These are phyloP conservation scores for Ambrosia hybrid DNA, from an alignment of 140 eudicot species.

Conservation along the genomic window DNA sequence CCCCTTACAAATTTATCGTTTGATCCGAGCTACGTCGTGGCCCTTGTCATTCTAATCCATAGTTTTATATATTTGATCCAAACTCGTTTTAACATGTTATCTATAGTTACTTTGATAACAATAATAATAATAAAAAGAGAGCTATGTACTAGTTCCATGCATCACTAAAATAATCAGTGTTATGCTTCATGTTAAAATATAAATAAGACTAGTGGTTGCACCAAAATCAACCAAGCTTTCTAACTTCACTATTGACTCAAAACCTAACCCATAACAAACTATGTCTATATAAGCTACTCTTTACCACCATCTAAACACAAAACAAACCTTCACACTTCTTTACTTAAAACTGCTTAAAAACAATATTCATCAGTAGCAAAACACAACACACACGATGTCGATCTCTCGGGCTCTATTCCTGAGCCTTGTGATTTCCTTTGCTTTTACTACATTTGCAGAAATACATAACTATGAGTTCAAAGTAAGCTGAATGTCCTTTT, in stretches of 20 bases:
- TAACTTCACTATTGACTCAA: slow-evolving; percentile 37
- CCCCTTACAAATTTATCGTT: not conserved
- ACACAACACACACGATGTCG: slow-evolving; percentile 16
- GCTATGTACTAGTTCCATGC: slow-evolving; percentile 17
- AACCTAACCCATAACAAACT: slow-evolving; percentile 26
- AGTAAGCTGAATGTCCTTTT: slow-evolving; percentile 28
- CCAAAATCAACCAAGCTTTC: slow-evolving; percentile 52
- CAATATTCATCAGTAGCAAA: slow-evolving; percentile 12
- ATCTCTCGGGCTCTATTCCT: slow-evolving; percentile 31
- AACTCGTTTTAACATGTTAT: slow-evolving; percentile 1
- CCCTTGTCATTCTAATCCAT: not conserved
- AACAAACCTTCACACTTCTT: slow-evolving; percentile 19
- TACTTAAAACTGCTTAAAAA: not conserved
- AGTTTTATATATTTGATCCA: not conserved
- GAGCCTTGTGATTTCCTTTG: slow-evolving; percentile 38
- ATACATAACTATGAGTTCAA: slow-evolving; percentile 62
- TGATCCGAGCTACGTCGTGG: not conserved
- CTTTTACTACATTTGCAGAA: slow-evolving; percentile 43
- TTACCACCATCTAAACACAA: slow-evolving; percentile 24
- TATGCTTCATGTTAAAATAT: slow-evolving; percentile 18
- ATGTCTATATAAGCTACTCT: slow-evolving; percentile 32
- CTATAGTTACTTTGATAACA: not conserved
- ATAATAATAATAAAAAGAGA: not conserved
- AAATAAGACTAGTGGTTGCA: slow-evolving; percentile 58
- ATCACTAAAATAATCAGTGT: slow-evolving; percentile 21